Evolutionary conservation across 2,329 filamentous ascomycete species (phyloP).

Genomic region (Fusarium tjaetaba): DNA sequence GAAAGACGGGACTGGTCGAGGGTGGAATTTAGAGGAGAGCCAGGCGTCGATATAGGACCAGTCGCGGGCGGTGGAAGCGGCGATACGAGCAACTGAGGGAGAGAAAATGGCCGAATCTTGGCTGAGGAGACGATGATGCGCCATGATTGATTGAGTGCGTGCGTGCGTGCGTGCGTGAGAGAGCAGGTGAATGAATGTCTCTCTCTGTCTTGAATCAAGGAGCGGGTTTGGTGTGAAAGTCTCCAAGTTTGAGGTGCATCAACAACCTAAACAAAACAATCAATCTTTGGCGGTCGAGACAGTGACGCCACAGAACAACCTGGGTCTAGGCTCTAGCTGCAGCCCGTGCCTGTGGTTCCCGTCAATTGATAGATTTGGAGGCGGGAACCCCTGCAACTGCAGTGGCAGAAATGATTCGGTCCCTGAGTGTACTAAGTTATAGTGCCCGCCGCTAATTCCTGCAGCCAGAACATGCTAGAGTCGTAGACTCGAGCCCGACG

Average conservation of each 20-base stretch:
- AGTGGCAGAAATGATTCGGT: slow-evolving; percentile 5
- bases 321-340: not conserved
- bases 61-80: slow-evolving; percentile 85
- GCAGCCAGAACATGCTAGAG: not conserved
- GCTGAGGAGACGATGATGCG: slow-evolving; percentile 40
- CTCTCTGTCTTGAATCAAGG: not conserved
- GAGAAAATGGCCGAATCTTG: slow-evolving; percentile 69
- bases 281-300: not conserved
- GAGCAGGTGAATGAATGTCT: not conserved
- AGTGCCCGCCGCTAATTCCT: slow-evolving; percentile 39
- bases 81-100: slow-evolving; percentile 74
- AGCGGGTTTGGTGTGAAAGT: not conserved
- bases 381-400: not conserved
- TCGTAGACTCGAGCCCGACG: not conserved
- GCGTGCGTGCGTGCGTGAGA: not conserved
- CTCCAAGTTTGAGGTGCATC: not conserved
- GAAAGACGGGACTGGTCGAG: slow-evolving; percentile 73
- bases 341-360: not conserved
- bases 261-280: not conserved
- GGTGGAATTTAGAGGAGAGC: slow-evolving; percentile 76
- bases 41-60: slow-evolving; percentile 90
- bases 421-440: slow-evolving; percentile 18
- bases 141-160: slow-evolving; percentile 24
- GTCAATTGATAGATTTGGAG: not conserved
- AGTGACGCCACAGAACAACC: slow-evolving; percentile 26